phyloP scores from a whole-genome alignment of 2,329 filamentous ascomycete species.

The Zasmidium citrigriseum region DNA sequence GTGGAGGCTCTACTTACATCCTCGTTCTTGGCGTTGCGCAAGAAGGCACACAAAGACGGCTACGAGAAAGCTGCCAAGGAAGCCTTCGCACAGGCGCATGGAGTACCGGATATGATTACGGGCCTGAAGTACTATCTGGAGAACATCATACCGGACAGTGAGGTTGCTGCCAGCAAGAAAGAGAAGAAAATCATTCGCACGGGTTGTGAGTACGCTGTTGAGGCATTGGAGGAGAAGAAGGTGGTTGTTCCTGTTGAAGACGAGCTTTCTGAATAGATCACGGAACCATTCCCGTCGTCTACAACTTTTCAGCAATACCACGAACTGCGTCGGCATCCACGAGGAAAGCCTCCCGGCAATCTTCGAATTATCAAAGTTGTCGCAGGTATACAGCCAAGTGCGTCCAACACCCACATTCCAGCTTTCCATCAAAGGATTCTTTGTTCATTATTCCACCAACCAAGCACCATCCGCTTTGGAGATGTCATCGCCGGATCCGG shows the following conservation, averaged over 20 bases:
- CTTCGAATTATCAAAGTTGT: neutral
- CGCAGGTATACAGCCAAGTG: neutral
- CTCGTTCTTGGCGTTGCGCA: slow-evolving; percentile 59
- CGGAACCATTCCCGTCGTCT: too few species aligned
- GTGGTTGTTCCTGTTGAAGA: neutral
- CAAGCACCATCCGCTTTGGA: too few species aligned
- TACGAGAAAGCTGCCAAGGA: slow-evolving; percentile 63
- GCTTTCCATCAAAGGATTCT: neutral
- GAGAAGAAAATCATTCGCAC: slow-evolving; percentile 54
- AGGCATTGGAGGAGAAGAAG: slow-evolving; percentile 17
- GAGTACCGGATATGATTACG: slow-evolving; percentile 67
- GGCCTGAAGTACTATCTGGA: slow-evolving; percentile 79
- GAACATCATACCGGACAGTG: slow-evolving; percentile 70
- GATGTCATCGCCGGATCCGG: slow-evolving; percentile 1
- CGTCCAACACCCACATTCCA: neutral
- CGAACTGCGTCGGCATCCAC: neutral
- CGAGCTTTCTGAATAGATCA: neutral
- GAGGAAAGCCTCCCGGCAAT: too few species aligned
- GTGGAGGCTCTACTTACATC: slow-evolving; percentile 79
- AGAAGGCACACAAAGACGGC: slow-evolving; percentile 36
- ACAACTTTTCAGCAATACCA: too few species aligned
- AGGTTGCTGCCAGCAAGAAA: slow-evolving; percentile 48
- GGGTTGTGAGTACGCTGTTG: slow-evolving; percentile 39
- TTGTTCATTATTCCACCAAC: neutral
- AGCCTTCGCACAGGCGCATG: slow-evolving; percentile 65